Conservation (phyloP, 177 flowering plant genomes). For the Vitis hybrid region DNA sequence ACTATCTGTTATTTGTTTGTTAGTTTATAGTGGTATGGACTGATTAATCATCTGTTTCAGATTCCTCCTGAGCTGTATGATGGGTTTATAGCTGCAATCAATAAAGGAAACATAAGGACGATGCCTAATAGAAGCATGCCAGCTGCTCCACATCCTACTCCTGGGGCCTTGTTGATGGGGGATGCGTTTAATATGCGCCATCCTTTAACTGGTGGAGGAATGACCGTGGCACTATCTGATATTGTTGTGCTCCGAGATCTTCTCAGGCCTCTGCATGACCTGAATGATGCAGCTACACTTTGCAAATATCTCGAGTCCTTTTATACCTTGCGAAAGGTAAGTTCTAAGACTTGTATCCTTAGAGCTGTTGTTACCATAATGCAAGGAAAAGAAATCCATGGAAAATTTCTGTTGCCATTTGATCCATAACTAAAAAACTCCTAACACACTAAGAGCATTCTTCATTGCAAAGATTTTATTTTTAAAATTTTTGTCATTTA, state of each 20-base stretch:
- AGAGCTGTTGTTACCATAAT: too few species aligned
- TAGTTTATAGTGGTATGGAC: neutral
- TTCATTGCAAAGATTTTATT: neutral
- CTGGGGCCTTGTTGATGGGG: constrained; percentile 48
- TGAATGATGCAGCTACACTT: constrained; percentile 37
- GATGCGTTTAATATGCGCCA: constrained; percentile 60
- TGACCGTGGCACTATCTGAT: constrained; percentile 51
- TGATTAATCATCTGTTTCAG: constrained; percentile 18
- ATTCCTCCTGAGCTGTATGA: constrained; percentile 37
- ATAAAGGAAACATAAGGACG: constrained; percentile 41
- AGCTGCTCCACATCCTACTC: constrained; percentile 44
- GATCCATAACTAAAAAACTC: neutral
- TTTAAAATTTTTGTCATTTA: neutral
- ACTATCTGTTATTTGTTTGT: neutral
- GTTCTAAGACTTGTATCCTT: neutral
- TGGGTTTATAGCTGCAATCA: constrained; percentile 40
- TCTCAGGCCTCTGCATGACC: constrained; percentile 33
- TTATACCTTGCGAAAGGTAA: constrained; percentile 49
- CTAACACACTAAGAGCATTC: neutral
- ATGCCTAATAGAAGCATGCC: constrained; percentile 62
- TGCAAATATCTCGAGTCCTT: constrained; percentile 54
- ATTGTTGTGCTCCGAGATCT: constrained; percentile 47
- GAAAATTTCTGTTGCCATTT: neutral
- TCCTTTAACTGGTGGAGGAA: constrained; percentile 53
- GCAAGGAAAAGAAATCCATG: neutral